Evolutionary conservation across 352 stramenopile genomes (phyloP).

Genomic region (Phytophthora colocasiae): DNA sequence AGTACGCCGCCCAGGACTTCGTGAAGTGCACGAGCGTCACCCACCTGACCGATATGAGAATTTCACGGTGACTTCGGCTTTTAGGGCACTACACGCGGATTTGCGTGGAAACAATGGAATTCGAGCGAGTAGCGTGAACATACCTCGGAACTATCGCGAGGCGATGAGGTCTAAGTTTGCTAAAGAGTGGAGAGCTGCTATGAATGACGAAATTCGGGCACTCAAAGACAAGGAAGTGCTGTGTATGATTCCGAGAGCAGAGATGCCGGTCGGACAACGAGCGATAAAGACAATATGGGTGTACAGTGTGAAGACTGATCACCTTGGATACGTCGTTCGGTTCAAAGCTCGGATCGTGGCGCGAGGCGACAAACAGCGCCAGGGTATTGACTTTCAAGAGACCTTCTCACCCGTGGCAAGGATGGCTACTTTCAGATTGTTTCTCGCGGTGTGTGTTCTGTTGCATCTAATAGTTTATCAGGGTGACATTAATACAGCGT

Average conservation of each 20-base stretch:
- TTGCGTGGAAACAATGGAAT: background rate
- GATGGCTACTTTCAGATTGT: constrained; percentile 18
- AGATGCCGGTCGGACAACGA: background rate
- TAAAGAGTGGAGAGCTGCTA: background rate
- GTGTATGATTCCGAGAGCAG: background rate
- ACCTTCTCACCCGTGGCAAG: constrained; percentile 12
- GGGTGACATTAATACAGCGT: constrained; percentile 21
- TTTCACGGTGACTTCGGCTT: background rate
- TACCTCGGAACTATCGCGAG: background rate
- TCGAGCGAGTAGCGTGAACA: background rate
- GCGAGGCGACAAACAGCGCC: constrained; percentile 8
- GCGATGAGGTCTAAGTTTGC: background rate
- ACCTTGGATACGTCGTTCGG: background rate
- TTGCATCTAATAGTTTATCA: constrained; percentile 15
- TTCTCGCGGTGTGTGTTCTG: constrained; percentile 4
- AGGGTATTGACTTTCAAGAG: constrained; percentile 21
- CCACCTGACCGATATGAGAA: background rate
- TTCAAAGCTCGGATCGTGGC: constrained; percentile 1
- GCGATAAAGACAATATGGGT: constrained; percentile 4
- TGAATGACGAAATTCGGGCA: background rate
- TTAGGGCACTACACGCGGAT: background rate
- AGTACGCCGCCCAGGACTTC: background rate
- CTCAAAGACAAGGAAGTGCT: background rate
- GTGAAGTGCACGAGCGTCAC: background rate
- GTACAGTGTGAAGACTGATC: background rate